Percentiles rank a stretch among this genome's conserved stretches.
These are phyloP conservation scores for Chlamydomonas applanata DNA, from an alignment of 139 green algal genomes.

Conservation along the genomic window DNA sequence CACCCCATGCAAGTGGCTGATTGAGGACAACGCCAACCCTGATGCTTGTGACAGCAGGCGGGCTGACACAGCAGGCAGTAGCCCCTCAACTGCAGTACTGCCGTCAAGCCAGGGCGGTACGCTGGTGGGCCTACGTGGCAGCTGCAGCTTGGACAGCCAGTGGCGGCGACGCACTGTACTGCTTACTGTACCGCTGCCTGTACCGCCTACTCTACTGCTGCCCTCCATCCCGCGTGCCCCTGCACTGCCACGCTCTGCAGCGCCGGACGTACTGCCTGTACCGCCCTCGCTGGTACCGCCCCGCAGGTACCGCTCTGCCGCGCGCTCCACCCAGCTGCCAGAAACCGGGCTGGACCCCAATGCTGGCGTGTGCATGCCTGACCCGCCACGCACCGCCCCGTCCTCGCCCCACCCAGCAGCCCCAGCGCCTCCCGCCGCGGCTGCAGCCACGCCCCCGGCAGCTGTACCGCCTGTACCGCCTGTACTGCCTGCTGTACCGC, in stretches of 20 bases:
- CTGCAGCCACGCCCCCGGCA: neutral
- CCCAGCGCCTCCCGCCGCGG: neutral
- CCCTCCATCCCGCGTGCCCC: neutral
- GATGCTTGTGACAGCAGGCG: neutral
- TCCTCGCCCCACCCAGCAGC: neutral
- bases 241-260: neutral
- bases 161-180: neutral
- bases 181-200: too few relatives aligned
- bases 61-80: neutral
- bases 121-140: slow-evolving; percentile 3
- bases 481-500: neutral
- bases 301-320: slow-evolving; percentile 4
- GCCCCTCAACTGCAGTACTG: neutral
- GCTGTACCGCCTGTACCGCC: too few relatives aligned
- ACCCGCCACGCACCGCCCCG: neutral
- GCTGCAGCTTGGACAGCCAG: neutral
- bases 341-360: slow-evolving; percentile 9
- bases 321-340: slow-evolving; percentile 2
- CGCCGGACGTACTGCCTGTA: neutral
- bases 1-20: neutral
- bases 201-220: too few relatives aligned
- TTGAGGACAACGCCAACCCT: neutral
- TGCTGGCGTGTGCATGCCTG: neutral
- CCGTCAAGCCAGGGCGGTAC: slow-evolving; percentile 8
- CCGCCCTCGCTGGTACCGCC: neutral